A percentile compares a stretch with the other conserved stretches of the same genome.
phyloP scores from a whole-genome alignment of 805 yeast species.

The Blastobotrys muscicola region DNA sequence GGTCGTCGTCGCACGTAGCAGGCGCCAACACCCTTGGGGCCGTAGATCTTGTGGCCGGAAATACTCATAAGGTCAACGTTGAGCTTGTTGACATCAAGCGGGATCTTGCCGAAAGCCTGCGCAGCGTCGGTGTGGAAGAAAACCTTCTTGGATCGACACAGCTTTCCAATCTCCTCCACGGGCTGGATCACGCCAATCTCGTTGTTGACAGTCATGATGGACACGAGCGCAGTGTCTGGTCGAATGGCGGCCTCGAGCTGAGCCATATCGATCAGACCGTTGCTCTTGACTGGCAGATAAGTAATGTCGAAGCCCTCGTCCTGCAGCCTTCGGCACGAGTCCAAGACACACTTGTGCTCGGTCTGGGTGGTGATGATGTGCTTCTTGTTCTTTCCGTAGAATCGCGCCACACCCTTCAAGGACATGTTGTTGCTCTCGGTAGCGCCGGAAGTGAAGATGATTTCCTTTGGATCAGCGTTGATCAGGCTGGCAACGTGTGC shows the following conservation, averaged over 20 bases:
- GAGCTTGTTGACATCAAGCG: conserved; percentile 84
- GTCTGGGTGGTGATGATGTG: conserved; percentile 95
- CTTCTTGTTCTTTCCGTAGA: conserved; percentile 79
- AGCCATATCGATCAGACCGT: conserved; percentile 73
- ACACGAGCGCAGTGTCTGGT: conserved; percentile 82
- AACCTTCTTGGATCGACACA: conserved; percentile 80
- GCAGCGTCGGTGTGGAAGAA: conserved; percentile 98
- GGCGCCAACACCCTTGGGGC: conserved; percentile 98
- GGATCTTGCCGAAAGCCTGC: conserved; percentile 92
- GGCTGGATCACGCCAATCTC: conserved; percentile 98
- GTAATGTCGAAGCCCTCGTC: conserved; percentile 97
- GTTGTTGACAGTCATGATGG: conserved; percentile 95
- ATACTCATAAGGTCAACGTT: conserved; percentile 90
- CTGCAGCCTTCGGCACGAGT: conserved; percentile 87
- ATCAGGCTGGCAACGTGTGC: conserved; percentile 72
- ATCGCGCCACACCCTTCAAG: conserved; percentile 90
- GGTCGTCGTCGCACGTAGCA: conserved; percentile 94
- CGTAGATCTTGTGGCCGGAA: conserved; percentile 93
- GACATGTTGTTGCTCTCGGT: conserved; percentile 96
- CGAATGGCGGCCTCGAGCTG: conserved; percentile 75
- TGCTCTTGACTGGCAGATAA: conserved; percentile 70
- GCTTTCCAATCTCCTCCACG: conserved; percentile 79
- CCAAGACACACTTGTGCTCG: conserved; percentile 98
- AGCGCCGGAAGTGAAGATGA: conserved; percentile 95
- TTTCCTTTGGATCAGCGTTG: conserved; percentile 92